Evolutionary conservation across 768 basidiomycete species (phyloP), one percentile per base, ranked within the genome.

Genomic region (Zangia roseola): DNA sequence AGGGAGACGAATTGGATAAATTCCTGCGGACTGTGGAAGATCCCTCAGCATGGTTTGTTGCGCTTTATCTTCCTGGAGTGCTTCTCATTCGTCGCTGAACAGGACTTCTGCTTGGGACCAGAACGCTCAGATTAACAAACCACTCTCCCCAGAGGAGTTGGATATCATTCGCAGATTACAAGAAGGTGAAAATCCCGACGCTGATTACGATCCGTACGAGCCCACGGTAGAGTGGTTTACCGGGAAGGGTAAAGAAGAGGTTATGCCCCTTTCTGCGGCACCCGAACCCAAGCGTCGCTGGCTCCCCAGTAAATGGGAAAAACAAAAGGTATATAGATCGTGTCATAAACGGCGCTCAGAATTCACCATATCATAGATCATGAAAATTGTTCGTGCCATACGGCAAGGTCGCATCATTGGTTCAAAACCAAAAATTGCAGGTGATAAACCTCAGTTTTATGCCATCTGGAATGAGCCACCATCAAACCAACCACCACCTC

Each of bases 311-410:
- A 98, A 94, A 74, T 99, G 97, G 97, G 97, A 98, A 72, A 97
- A 97, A 71, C 86, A 97, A 78, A 99, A 99, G 82, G 94, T 92
- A 60, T 45, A 65, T 31, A 16, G 13, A 30, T 38, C 16, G 28
- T 40, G 21, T 26, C 10, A 3, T 26, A 30, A 17, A 36, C 23
- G 31, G 10, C 30, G 43, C 33, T 35, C 45, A n/a, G 21, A 47
- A 40, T 43, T 59, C 37, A 47, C 25, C 26, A 8, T 28, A n/a
- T 7, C 19, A 26, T 56, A 97, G 94, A 83, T 99, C 57, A 94
- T 99, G 92, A 99, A 98, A 80, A 97, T 98, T 53, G 94, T 99
- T 53, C 93, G 94, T 40, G 95, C 95, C 5, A 98, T 99, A 61
- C 84, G 97, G 9, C 86, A 94, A 75, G 97, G 97, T 28, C 87